These are phyloP conservation scores for Trametes hirsuta DNA, from an alignment of 1,284 basidiomycete genomes.

Conservation along the genomic window DNA sequence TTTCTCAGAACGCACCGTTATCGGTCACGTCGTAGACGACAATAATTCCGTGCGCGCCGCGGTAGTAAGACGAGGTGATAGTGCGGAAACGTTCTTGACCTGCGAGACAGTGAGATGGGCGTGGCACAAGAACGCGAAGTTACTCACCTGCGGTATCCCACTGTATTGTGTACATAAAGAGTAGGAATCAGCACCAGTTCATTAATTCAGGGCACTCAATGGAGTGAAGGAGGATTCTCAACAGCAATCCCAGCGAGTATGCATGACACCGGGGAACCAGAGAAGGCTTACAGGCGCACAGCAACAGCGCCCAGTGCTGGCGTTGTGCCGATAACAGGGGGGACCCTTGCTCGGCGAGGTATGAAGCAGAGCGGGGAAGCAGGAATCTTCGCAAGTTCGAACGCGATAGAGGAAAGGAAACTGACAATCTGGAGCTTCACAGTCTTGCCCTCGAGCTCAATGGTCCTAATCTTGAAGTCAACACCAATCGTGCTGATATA, in stretches of 20 bases:
- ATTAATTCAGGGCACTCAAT: not conserved
- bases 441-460: conserved; percentile 99
- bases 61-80: conserved; percentile 97
- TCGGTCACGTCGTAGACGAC: conserved; percentile 99
- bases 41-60: conserved; percentile 96
- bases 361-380: not conserved
- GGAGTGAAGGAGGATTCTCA: not conserved
- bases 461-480: conserved; percentile 99
- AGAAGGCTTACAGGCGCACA: conserved; percentile 2
- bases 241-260: not conserved
- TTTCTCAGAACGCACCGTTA: conserved; percentile 64
- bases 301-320: conserved; percentile 3
- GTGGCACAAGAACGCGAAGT: conserved; percentile 6
- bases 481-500: conserved; percentile 99
- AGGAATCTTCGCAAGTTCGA: not conserved
- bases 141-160: conserved; percentile 92
- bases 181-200: conserved; percentile 4
- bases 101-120: conserved; percentile 32
- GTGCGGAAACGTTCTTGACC: conserved; percentile 98
- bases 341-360: not conserved
- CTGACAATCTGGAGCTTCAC: conserved; percentile 99
- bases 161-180: conserved; percentile 43
- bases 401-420: conserved; percentile 28
- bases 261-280: conserved; percentile 1
- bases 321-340: not conserved